Evolutionary conservation across 2,329 filamentous ascomycete genomes (phyloP), one percentile per base, ranked within the genome.

Genomic region (Verticillium longisporum): DNA sequence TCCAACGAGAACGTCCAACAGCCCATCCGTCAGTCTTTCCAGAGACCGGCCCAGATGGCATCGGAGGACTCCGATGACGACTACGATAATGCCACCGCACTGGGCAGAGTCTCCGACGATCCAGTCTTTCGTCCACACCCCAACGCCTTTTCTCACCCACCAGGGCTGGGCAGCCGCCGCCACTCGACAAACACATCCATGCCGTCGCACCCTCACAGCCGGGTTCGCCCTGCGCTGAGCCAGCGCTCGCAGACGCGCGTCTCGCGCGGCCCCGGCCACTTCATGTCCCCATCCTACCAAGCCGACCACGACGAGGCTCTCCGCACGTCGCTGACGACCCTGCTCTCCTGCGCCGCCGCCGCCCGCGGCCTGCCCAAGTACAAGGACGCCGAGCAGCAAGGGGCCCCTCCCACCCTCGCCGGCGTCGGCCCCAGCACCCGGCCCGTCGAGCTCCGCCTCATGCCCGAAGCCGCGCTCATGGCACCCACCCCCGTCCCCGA

Each of bases 251-350:
- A 80, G 63, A 75, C 77, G 10, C 75, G 80, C 55, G 69, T 76
- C 45, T 75, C 79, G 64, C 84, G 75, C 54, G 74, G 71, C 54
- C 70, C 78, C 59, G 75, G 82, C 64, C 89, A 87, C 72, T 85
- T 90, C 72, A 84, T 91, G 71, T 88, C 89, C 0, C 88, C 91
- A 1, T 85, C 86, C 3, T 86, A 91, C 68, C 91, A 92, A 67
- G 88, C 91, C 56, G 92, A 98, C 68, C 93, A 98, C 68, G 95
- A 99, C 68, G 95, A 92, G 34, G 95, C 92, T 1, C 82, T 99
- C 11, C 88, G 95, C 37, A 92, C 95, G 21, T 97, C 92, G 57
- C 82, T 99, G n/a, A 97, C 92, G 1, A 98, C 95, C 0, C 83
- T 99, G 13, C 84, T 99, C 13, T 97, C 94, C n/a, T 96, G 92